Percentiles rank a stretch among this genome's conserved stretches.
These are phyloP conservation scores for Diplocarpon rosae DNA, from an alignment of 2,329 filamentous ascomycete species.

Conservation along the genomic window DNA sequence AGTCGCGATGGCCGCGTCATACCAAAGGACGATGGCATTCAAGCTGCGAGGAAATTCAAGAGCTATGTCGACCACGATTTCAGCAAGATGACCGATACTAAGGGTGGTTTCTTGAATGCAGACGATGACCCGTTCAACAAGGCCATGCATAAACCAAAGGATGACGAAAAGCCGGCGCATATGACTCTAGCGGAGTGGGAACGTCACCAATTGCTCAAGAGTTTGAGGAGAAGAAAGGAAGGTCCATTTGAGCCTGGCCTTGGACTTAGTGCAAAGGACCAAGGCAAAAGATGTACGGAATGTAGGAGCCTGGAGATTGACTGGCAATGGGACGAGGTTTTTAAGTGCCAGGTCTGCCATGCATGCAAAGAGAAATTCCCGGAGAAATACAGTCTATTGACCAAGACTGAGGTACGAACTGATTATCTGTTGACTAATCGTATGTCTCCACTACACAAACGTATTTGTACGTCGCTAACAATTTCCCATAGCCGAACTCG, in stretches of 20 bases:
- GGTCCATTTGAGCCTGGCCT: slow-evolving; percentile 85
- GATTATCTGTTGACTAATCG: slow-evolving; percentile 92
- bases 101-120: slow-evolving; percentile 83
- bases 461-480: background rate
- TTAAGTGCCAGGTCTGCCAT: slow-evolving; percentile 64
- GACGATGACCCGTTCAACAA: slow-evolving; percentile 89
- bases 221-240: slow-evolving; percentile 59
- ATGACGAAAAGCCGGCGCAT: slow-evolving; percentile 63
- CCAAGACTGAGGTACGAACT: slow-evolving; percentile 91
- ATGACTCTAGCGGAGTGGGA: slow-evolving; percentile 95
- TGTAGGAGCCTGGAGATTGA: slow-evolving; percentile 82
- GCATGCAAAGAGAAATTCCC: slow-evolving; percentile 80
- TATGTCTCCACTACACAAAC: slow-evolving; percentile 34
- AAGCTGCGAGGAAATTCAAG: slow-evolving; percentile 75
- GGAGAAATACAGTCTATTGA: slow-evolving; percentile 89
- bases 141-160: slow-evolving; percentile 47
- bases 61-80: slow-evolving; percentile 98
- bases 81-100: slow-evolving; percentile 94
- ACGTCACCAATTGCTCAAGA: slow-evolving; percentile 61
- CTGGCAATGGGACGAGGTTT: slow-evolving; percentile 86
- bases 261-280: slow-evolving; percentile 53
- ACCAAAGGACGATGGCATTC: slow-evolving; percentile 25
- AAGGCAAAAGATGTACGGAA: slow-evolving; percentile 67
- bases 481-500: slow-evolving; percentile 59
- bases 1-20: slow-evolving; percentile 56